Evolutionary conservation across 2,329 filamentous ascomycete species (phyloP), one percentile per base, ranked within the genome.

Genomic region (Diaporthe destruens): DNA sequence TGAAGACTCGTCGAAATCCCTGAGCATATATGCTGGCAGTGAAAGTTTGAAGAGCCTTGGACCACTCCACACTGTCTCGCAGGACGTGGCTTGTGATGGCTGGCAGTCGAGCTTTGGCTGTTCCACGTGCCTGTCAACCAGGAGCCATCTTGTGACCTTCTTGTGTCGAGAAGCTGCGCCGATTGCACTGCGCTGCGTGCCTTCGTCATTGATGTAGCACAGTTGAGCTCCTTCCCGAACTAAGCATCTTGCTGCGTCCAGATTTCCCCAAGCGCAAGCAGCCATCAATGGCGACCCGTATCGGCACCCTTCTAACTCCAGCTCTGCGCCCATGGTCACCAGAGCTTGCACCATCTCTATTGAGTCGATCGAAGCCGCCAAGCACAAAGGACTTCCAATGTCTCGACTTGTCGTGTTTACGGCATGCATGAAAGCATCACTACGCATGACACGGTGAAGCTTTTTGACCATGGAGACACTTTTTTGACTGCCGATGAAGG

Each of bases 401-500:
- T 20, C 36, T 6, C 29, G 0, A 3, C 6, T 29, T 25, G 8
- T 3, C 8, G 23, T 6, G 29, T 42, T 59, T 1, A 59, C 16
- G 14, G 42, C 0, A 0, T 2, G 18, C 6, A 2, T 32, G 36
- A 59, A 59, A 6, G 18, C 7, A 12, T 1, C 3, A 4, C 0
- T 20, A 4, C n/a, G 3, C 1, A 29, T 0, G 6, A 0, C 6
- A 20, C 8, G 23, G 56, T 2, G 2, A 12, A 61, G 12, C 36
- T 1, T 44, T 29, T 44, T 44, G 1, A 44, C 25, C 6, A 20
- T 11, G 3, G 3, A 1, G 5, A 12, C 11, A 12, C 1, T 3
- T 4, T 2, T 36, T 1, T 11, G 12, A 5, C 4, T 20, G 55
- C n/a, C 1, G 1, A 0, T 1, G 1, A 0, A 9, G 36, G 36